Evolutionary conservation across 495 filamentous ascomycete genomes (phyloP), one percentile per base, ranked within the genome.

Genomic region (Talaromyces thailandensis): DNA sequence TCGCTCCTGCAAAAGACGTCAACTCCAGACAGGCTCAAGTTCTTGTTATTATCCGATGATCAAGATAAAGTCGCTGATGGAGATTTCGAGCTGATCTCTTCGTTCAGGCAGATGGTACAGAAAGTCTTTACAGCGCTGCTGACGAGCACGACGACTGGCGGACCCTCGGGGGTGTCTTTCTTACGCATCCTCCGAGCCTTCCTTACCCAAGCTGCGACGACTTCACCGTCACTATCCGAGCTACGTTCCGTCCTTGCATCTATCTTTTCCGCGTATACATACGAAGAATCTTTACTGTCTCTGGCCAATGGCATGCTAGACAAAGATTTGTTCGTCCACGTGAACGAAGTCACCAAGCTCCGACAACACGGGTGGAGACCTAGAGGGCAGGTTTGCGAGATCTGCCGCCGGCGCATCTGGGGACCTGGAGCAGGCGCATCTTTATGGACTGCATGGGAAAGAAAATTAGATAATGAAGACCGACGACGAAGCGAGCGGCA

Each of bases 221-320:
- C 88, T 26, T 96, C 93, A 2, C 91, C 94, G 0, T 93, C 88
- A 26, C 83, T 98, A 0, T 86, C 89, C 4, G 92, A 98, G 68
- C 79, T 98, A 12, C 88, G 95, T 25, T 81, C 84, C 48, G 92
- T 97, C 1, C 82, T 98, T 3, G 79, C 85, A 2, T 91, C 90
- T 6, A 92, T 98, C 52, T 98, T 98, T 73, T 87, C 93, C 2
- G 93, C 95, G 0, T 98, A 98, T 68, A 86, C 91, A 0, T 96
- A 96, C 70, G 95, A 98, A 71, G 87, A 90, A 67, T 90, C 88
- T 4, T 88, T 98, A 12, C 80, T 98, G 21, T 79, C 83, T 2
- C 84, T 98, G 14, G 90, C 95, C 11, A 93, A 92, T 71, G 82
- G 85, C 18, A 84, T 98, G 63, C 78, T 98, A 1, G 93, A 96